Percentiles rank a stretch among this genome's conserved stretches.
These are phyloP conservation scores for Mucor irregularis DNA, from an alignment of 371 early-diverging fungal genomes.

Conservation along the genomic window DNA sequence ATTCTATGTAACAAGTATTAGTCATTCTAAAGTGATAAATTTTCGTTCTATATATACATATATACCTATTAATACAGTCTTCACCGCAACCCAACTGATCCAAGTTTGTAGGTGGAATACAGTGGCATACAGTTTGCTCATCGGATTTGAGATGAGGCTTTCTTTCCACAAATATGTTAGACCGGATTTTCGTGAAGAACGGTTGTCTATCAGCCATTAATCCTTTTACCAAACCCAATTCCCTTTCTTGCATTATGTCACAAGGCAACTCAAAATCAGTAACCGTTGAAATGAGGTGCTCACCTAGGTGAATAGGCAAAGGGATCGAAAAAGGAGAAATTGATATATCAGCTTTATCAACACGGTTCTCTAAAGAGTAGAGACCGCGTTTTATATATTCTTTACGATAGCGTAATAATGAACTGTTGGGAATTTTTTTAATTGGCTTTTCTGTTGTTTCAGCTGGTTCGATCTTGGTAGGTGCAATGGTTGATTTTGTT, in stretches of 20 bases:
- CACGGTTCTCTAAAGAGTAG: conserved; percentile 12
- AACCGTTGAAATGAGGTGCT: conserved; percentile 32
- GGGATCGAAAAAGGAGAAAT: conserved; percentile 26
- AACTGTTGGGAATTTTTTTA: not conserved
- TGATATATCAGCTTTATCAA: not conserved
- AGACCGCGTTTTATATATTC: conserved; percentile 19
- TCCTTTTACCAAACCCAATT: conserved; percentile 29
- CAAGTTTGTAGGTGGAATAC: conserved; percentile 52
- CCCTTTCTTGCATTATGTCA: conserved; percentile 51
- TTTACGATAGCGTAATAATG: conserved; percentile 10
- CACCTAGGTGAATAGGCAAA: conserved; percentile 61
- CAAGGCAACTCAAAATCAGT: conserved; percentile 52
- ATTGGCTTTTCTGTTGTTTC: not conserved
- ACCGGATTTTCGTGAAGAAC: conserved; percentile 31
- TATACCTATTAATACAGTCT: conserved; percentile 65
- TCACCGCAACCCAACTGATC: conserved; percentile 66
- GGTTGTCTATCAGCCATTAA: conserved; percentile 19
- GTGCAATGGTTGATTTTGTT: not conserved
- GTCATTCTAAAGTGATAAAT: too few species aligned
- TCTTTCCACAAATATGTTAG: conserved; percentile 73
- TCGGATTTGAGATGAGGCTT: conserved; percentile 54
- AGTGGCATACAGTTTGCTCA: conserved; percentile 55
- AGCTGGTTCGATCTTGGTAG: not conserved
- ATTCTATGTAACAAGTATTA: too few species aligned
- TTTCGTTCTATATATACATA: too few species aligned